phyloP scores from a whole-genome alignment of 2,329 filamentous ascomycete genomes.

The Xylariaceae sp. region DNA sequence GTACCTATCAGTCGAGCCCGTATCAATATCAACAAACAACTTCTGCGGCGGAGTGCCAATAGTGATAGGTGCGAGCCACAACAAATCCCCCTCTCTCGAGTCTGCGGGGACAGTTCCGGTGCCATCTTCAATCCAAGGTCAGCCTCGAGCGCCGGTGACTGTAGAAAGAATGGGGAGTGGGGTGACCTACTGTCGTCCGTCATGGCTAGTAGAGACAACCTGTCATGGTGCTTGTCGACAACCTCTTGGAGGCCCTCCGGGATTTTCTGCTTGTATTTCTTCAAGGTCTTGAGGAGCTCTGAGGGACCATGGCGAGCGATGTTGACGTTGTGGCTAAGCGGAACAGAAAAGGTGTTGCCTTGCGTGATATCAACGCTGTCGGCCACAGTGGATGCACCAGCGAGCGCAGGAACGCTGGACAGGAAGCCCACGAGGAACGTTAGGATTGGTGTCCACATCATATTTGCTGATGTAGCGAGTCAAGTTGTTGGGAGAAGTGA shows the following conservation, averaged over 20 bases:
- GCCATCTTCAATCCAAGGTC: slow-evolving; percentile 15
- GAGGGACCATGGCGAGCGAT: slow-evolving; percentile 25
- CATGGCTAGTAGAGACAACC: slow-evolving; percentile 13
- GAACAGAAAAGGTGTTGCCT: slow-evolving; percentile 24
- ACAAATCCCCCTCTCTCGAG: slow-evolving; percentile 35
- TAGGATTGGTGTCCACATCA: slow-evolving; percentile 17
- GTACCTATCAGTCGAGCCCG: slow-evolving; percentile 57
- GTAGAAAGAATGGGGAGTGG: too few relatives aligned
- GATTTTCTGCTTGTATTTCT: slow-evolving; percentile 30
- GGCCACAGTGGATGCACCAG: slow-evolving; percentile 12
- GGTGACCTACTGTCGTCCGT: not conserved
- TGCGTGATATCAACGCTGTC: slow-evolving; percentile 1
- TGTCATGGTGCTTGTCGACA: slow-evolving; percentile 23
- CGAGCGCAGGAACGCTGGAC: slow-evolving; percentile 16
- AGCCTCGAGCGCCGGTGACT: not conserved
- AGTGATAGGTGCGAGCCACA: slow-evolving; percentile 39
- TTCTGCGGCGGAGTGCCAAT: slow-evolving; percentile 45
- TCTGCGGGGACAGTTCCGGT: slow-evolving; percentile 9
- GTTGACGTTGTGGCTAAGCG: slow-evolving; percentile 22
- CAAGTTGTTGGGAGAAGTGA: not conserved
- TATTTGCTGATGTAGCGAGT: slow-evolving; percentile 5
- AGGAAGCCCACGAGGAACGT: slow-evolving; percentile 19
- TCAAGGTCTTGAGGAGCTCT: slow-evolving; percentile 28
- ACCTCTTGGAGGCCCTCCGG: slow-evolving; percentile 26
- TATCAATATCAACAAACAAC: slow-evolving; percentile 46